Evolutionary conservation across 1,139 yeast species (phyloP).

Genomic region (Lodderomyces parapsilosis): DNA sequence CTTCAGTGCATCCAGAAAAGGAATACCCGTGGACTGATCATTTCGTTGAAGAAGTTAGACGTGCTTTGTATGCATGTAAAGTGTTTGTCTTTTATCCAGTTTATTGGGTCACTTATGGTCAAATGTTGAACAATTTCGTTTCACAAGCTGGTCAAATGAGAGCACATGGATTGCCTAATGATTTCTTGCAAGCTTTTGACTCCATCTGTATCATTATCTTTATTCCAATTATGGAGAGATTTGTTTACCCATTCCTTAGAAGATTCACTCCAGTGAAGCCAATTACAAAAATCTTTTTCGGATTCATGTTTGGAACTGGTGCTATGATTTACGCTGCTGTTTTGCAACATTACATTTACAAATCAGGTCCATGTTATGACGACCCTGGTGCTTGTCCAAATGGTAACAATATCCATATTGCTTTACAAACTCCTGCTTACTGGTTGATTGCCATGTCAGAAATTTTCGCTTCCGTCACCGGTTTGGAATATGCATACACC

Average conservation of each 20-base stretch:
- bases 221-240: constrained; percentile 57
- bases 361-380: constrained; percentile 75
- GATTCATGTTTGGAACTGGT: constrained; percentile 68
- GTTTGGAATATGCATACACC: constrained; percentile 68
- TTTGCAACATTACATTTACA: constrained; percentile 71
- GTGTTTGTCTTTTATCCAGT: constrained; percentile 62
- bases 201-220: constrained; percentile 61
- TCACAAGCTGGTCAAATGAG: constrained; percentile 68
- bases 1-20: constrained; percentile 43
- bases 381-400: constrained; percentile 53
- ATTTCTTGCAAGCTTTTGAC: constrained; percentile 61
- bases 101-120: constrained; percentile 69
- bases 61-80: constrained; percentile 61
- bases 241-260: constrained; percentile 56
- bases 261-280: constrained; percentile 61
- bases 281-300: constrained; percentile 69
- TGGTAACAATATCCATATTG: constrained; percentile 49
- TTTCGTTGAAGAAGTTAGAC: constrained; percentile 62
- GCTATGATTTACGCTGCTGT: constrained; percentile 83
- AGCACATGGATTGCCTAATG: constrained; percentile 64
- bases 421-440: constrained; percentile 64
- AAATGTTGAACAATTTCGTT: constrained; percentile 63
- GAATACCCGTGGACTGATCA: constrained; percentile 57
- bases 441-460: constrained; percentile 61
- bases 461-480: constrained; percentile 65